Percentiles rank a stretch among this genome's conserved stretches.
Evolutionary conservation across 208 protist genomes (phyloP).

Genomic region (Leishmania braziliensis): DNA sequence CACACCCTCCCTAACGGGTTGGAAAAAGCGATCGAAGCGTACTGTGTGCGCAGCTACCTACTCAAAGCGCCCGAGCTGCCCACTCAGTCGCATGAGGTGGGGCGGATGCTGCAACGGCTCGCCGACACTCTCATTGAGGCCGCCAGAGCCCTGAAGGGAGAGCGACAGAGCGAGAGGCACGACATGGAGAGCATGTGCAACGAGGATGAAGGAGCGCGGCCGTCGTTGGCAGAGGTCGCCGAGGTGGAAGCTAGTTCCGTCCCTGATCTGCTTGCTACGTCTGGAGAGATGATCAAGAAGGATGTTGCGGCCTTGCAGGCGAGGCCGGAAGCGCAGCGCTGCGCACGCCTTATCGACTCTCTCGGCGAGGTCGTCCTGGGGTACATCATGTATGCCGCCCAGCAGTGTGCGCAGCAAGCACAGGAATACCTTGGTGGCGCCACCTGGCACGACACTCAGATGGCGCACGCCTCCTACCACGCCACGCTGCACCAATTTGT

Average conservation of each 20-base stretch:
- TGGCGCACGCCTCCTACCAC: slow-evolving; percentile 18
- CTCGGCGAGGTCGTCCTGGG: slow-evolving; percentile 49
- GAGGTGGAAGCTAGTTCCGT: background rate
- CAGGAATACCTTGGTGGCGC: slow-evolving; percentile 14
- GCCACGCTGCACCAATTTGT: slow-evolving; percentile 34
- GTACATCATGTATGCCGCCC: slow-evolving; percentile 38
- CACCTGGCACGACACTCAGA: slow-evolving; percentile 1
- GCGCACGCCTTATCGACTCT: slow-evolving; percentile 36
- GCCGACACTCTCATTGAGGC: slow-evolving; percentile 30
- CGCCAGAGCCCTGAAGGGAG: background rate
- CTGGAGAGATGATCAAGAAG: slow-evolving; percentile 13
- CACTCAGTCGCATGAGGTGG: slow-evolving; percentile 31
- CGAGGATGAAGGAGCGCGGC: slow-evolving; percentile 3
- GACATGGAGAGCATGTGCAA: background rate
- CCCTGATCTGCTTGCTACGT: background rate
- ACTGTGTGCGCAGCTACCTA: slow-evolving; percentile 56
- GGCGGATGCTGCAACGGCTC: slow-evolving; percentile 33
- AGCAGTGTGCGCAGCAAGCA: slow-evolving; percentile 22
- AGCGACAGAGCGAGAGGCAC: background rate
- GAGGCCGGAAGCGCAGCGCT: background rate
- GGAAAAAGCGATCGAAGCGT: slow-evolving; percentile 50
- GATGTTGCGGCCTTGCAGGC: background rate
- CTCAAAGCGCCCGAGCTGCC: slow-evolving; percentile 46
- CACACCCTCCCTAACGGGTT: slow-evolving; percentile 30
- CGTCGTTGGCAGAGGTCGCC: background rate